Conservation (phyloP, 345 rosid species). For the Camelina hispida region DNA sequence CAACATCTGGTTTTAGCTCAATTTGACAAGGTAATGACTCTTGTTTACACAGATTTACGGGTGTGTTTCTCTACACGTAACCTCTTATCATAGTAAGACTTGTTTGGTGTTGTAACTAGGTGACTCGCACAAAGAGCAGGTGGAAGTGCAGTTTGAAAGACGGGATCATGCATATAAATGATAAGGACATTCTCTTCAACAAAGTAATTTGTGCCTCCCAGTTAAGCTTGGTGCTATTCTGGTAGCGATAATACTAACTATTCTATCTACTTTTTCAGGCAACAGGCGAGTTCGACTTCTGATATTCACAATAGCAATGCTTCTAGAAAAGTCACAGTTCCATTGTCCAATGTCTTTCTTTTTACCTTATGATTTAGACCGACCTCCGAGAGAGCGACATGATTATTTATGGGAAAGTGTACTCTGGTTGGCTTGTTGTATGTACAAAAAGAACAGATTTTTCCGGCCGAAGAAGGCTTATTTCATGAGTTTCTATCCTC, state of each 20-base stretch:
- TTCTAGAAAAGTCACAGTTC: conserved; percentile 23
- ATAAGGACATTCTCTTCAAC: conserved; percentile 89
- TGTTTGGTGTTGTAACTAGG: conserved; percentile 54
- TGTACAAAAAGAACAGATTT: conserved; percentile 71
- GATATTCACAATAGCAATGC: conserved; percentile 42
- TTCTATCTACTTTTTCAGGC: conserved; percentile 60
- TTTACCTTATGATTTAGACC: conserved; percentile 41
- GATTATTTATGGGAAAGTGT: conserved; percentile 38
- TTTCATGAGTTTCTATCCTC: conserved; percentile 3
- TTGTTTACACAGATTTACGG: not conserved
- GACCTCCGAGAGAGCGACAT: conserved; percentile 40
- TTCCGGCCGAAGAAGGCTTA: conserved; percentile 34
- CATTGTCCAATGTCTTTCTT: conserved; percentile 43
- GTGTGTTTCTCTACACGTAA: conserved; percentile 14
- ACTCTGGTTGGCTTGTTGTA: conserved; percentile 61
- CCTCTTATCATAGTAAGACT: not conserved
- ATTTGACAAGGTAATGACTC: conserved; percentile 80
- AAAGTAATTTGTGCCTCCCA: conserved; percentile 59
- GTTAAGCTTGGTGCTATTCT: conserved; percentile 19
- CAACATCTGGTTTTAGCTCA: conserved; percentile 97
- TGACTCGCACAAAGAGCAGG: conserved; percentile 92
- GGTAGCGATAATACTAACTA: not conserved
- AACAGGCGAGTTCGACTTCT: conserved; percentile 91
- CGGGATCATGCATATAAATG: conserved; percentile 96
- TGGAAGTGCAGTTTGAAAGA: conserved; percentile 98